Conservation (phyloP, 768 basidiomycete genomes). For the Coprinopsis cinerea region DNA sequence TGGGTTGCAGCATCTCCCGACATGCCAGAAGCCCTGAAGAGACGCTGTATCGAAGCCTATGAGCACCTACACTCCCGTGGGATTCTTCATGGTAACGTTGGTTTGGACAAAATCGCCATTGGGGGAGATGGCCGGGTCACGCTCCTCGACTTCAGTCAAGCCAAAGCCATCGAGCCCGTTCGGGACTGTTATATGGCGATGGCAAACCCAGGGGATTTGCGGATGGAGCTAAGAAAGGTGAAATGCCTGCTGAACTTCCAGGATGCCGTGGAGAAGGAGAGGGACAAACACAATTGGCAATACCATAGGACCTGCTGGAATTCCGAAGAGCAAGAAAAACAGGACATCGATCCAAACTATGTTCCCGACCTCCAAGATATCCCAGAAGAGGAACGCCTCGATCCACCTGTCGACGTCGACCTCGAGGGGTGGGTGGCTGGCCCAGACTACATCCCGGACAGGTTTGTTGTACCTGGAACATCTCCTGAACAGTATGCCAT, state of each 20-base stretch:
- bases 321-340: neutral
- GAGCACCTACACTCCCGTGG: conserved; percentile 41
- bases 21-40: conserved; percentile 53
- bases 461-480: conserved; percentile 1
- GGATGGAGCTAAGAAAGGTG: conserved; percentile 50
- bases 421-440: neutral
- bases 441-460: neutral
- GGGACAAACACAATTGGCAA: neutral
- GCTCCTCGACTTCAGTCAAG: conserved; percentile 50
- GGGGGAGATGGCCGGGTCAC: conserved; percentile 47
- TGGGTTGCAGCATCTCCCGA: conserved; percentile 56
- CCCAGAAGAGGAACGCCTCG: neutral
- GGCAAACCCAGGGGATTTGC: conserved; percentile 36
- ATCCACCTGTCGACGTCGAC: neutral
- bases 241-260: conserved; percentile 46
- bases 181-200: conserved; percentile 26
- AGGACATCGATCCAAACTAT: neutral
- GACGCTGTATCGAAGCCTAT: conserved; percentile 45
- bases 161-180: conserved; percentile 22
- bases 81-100: conserved; percentile 42
- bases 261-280: conserved; percentile 19
- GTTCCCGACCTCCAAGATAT: neutral
- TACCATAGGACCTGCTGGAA: neutral
- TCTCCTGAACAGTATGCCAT: no score
- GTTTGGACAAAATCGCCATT: conserved; percentile 49